phyloP scores from a whole-genome alignment of 768 basidiomycete species.

The Cystoderma amianthinum region DNA sequence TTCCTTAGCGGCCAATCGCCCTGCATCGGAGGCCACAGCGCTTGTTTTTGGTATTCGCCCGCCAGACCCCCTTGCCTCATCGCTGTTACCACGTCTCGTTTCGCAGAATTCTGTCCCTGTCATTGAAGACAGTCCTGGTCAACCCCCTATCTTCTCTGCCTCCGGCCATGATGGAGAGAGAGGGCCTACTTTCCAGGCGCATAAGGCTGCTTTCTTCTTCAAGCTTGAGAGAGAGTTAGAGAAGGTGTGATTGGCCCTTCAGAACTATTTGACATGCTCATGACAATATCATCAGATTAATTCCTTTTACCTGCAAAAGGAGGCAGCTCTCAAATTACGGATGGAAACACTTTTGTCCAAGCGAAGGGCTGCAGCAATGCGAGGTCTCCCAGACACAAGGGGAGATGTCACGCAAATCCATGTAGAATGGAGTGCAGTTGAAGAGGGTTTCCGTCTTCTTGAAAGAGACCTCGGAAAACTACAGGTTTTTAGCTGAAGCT shows the following conservation, averaged over 20 bases:
- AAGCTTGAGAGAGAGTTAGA: constrained; percentile 96
- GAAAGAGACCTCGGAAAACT: constrained; percentile 93
- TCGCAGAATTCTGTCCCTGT: constrained; percentile 23
- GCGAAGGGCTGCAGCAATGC: constrained; percentile 74
- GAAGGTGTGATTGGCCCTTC: constrained; percentile 52
- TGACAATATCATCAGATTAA: constrained; percentile 66
- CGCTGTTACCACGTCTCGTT: constrained; percentile 20
- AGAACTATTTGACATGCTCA: constrained; percentile 5
- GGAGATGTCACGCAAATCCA: constrained; percentile 56
- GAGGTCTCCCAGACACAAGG: constrained; percentile 62
- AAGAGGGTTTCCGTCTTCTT: constrained; percentile 91
- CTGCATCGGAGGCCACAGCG: constrained; percentile 85
- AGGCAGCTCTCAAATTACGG: constrained; percentile 87
- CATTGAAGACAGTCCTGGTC: constrained; percentile 34
- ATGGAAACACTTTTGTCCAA: constrained; percentile 93
- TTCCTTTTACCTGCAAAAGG: constrained; percentile 94
- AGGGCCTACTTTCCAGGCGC: constrained; percentile 84
- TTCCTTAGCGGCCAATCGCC: constrained; percentile 83
- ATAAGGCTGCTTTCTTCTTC: constrained; percentile 98
- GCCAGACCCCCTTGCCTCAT: constrained; percentile 29
- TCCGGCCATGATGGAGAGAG: constrained; percentile 64
- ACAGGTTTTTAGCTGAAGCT: constrained; percentile 49
- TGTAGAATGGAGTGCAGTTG: constrained; percentile 93
- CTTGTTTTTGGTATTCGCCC: constrained; percentile 80
- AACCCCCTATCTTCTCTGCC: constrained; percentile 54